phyloP scores from a whole-genome alignment of 2,329 filamentous ascomycete genomes.

The Pseudopithomyces chartarum region DNA sequence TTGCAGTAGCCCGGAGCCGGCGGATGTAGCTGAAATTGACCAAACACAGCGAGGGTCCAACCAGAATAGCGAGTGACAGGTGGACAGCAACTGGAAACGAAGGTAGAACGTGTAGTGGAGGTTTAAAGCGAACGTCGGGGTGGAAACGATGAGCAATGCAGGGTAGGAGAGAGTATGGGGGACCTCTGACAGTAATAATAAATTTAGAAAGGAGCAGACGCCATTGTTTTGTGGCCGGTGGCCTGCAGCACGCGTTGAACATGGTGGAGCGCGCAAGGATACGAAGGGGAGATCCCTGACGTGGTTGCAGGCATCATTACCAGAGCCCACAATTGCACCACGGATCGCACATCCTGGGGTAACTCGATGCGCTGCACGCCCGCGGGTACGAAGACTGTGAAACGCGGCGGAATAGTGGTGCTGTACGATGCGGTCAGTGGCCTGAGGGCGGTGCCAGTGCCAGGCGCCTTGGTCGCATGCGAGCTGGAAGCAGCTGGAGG shows the following conservation, averaged over 20 bases:
- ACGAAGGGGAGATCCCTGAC: constrained; percentile 32
- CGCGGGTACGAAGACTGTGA: constrained; percentile 12
- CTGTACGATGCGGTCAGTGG: constrained; percentile 30
- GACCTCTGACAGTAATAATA: constrained; percentile 36
- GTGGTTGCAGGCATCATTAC: constrained; percentile 35
- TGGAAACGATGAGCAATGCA: constrained; percentile 30
- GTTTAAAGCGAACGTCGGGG: constrained; percentile 24
- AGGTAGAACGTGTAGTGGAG: constrained; percentile 16
- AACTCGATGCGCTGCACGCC: constrained; percentile 19
- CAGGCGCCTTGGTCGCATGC: constrained; percentile 1
- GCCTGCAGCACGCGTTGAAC: constrained; percentile 40
- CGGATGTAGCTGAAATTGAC: constrained; percentile 20
- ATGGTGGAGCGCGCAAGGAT: constrained; percentile 34
- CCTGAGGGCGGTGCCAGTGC: constrained; percentile 1
- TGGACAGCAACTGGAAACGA: constrained; percentile 19
- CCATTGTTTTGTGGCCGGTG: constrained; percentile 39
- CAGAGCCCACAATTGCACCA: constrained; percentile 34
- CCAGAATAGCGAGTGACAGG: constrained; percentile 10
- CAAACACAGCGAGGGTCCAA: constrained; percentile 18
- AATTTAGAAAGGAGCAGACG: constrained; percentile 37
- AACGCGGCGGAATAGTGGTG: constrained; percentile 31
- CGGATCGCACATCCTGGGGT: constrained; percentile 24
- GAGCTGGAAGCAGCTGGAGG: constrained; percentile 2
- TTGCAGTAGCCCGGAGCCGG: constrained; percentile 32
- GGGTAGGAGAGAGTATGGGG: constrained; percentile 31